Evolutionary conservation across 2,329 filamentous ascomycete genomes (phyloP).

Genomic region (Cladophialophora bantiana): DNA sequence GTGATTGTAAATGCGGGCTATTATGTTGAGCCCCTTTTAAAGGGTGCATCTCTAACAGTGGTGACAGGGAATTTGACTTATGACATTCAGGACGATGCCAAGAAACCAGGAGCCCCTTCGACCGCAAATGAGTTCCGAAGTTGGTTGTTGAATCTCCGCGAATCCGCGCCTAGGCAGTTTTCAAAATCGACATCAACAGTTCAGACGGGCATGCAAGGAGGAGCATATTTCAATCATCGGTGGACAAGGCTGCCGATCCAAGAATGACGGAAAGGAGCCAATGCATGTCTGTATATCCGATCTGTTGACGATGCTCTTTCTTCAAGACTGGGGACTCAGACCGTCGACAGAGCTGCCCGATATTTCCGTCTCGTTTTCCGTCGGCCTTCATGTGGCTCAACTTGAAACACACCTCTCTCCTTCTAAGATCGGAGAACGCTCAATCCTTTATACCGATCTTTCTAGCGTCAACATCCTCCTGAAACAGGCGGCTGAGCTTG

Average conservation of each 20-base stretch:
- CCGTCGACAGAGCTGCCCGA: neutral
- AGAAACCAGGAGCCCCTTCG: neutral
- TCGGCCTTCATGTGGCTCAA: conserved; percentile 12
- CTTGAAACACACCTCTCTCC: conserved; percentile 15
- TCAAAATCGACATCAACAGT: neutral
- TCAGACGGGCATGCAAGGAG: neutral
- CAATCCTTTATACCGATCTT: neutral
- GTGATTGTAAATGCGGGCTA: neutral
- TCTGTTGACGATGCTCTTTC: neutral
- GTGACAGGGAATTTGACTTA: neutral
- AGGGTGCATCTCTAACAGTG: neutral
- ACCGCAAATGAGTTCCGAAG: conserved; percentile 11
- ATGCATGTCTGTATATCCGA: neutral
- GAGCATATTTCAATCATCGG: neutral
- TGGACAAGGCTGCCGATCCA: neutral
- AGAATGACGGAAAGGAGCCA: neutral
- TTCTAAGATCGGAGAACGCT: conserved; percentile 12
- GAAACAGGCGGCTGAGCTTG: conserved; percentile 29
- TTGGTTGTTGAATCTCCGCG: conserved; percentile 18
- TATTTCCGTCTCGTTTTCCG: neutral
- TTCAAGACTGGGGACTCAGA: neutral
- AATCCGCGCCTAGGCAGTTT: conserved; percentile 10
- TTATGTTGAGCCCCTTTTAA: neutral
- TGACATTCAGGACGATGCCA: conserved; percentile 10
- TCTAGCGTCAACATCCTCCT: conserved; percentile 15